These are phyloP conservation scores for Pseudogymnoascus sp. DNA, from an alignment of 2,329 filamentous ascomycete species.

Conservation along the genomic window DNA sequence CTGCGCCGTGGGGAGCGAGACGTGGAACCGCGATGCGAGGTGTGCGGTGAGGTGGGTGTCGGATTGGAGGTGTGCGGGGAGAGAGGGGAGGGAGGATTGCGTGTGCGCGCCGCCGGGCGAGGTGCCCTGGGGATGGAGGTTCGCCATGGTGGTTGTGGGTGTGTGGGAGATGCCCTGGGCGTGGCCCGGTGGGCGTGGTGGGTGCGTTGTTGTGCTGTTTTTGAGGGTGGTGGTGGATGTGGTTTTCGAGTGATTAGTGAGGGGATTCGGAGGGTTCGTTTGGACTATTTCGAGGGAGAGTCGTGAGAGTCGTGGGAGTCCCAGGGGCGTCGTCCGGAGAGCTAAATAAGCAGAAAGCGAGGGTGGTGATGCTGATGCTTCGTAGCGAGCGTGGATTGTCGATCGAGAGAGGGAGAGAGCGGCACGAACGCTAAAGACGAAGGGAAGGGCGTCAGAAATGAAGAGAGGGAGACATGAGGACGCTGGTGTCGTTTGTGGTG, in stretches of 20 bases:
- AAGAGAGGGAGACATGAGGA: not conserved
- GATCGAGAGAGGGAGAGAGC: not conserved
- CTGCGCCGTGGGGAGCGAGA: conserved; percentile 75
- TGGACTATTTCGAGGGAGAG: not conserved
- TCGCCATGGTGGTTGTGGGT: not conserved
- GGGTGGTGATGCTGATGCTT: too few relatives aligned
- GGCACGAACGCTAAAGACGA: not conserved
- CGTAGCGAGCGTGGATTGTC: not conserved
- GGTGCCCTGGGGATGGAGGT: conserved; percentile 10
- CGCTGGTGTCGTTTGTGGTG: not conserved
- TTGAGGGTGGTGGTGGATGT: not conserved
- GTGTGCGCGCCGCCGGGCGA: conserved; percentile 59
- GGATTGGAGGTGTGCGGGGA: conserved; percentile 75
- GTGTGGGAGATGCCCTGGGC: not conserved
- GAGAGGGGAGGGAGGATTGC: conserved; percentile 77
- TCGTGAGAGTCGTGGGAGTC: not conserved
- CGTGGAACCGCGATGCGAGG: conserved; percentile 83
- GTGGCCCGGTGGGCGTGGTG: not conserved
- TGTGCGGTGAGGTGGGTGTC: conserved; percentile 75
- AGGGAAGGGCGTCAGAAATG: not conserved
- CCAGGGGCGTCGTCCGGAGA: not conserved
- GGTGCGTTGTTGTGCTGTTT: not conserved
- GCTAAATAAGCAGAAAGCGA: not conserved
- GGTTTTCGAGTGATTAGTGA: not conserved
- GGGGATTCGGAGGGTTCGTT: not conserved